phyloP scores from a whole-genome alignment of 768 basidiomycete species.

The Xanthoconium stramineum region DNA sequence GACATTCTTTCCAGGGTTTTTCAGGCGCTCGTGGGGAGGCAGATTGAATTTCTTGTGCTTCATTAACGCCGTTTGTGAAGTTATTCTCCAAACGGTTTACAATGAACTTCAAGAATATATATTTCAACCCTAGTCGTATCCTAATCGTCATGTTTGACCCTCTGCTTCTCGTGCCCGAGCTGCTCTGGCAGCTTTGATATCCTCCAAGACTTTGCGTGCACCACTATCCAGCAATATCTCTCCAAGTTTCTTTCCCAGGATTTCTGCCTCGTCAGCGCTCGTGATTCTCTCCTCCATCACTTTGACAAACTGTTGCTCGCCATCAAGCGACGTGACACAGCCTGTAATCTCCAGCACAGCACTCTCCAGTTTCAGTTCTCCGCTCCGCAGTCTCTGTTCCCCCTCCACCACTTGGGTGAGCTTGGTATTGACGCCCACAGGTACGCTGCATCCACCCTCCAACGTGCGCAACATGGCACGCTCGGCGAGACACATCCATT shows the following conservation, averaged over 20 bases:
- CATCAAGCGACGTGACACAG: constrained; percentile 82
- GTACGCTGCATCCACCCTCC: constrained; percentile 97
- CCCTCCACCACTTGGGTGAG: constrained; percentile 35
- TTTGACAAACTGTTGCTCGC: constrained; percentile 66
- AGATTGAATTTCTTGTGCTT: constrained; percentile 40
- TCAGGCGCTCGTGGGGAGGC: constrained; percentile 71
- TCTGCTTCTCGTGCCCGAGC: constrained; percentile 43
- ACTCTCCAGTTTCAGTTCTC: constrained; percentile 28
- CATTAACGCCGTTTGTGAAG: constrained; percentile 16
- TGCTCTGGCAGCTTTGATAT: constrained; percentile 70
- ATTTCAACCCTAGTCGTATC: background rate
- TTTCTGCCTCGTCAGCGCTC: constrained; percentile 59
- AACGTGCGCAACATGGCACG: constrained; percentile 83
- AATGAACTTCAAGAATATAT: constrained; percentile 26
- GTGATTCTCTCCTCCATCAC: constrained; percentile 51
- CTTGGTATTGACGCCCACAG: constrained; percentile 75
- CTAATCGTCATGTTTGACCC: constrained; percentile 14
- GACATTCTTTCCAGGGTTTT: constrained; percentile 36
- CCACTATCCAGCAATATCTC: constrained; percentile 61
- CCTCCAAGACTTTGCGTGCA: constrained; percentile 76
- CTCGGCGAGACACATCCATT: constrained; percentile 79
- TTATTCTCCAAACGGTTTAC: constrained; percentile 10
- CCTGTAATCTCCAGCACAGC: constrained; percentile 63
- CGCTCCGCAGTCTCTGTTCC: constrained; percentile 31
- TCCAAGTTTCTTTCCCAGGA: constrained; percentile 66